Conservation (phyloP, 202 grass and related monocot genomes). For the Schoenoplectus triqueter region DNA sequence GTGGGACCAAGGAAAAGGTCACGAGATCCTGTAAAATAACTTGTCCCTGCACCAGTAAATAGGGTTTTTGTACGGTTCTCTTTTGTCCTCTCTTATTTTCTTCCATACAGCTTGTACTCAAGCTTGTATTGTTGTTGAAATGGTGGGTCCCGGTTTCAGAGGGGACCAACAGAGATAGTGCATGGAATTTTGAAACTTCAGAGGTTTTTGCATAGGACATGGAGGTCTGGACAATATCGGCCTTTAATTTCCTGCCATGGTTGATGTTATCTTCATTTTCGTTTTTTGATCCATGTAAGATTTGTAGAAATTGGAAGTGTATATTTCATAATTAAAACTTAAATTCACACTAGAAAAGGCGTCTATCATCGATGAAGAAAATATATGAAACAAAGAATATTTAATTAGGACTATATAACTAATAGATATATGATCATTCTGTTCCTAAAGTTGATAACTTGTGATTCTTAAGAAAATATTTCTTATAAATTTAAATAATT, state of each 20-base stretch:
- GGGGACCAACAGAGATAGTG: slow-evolving; percentile 31
- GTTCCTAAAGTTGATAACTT: no score
- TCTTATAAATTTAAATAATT: no score
- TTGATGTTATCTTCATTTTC: background rate
- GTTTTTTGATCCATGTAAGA: background rate
- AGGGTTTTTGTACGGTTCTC: background rate
- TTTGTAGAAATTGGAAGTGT: background rate
- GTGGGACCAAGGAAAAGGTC: slow-evolving; percentile 39
- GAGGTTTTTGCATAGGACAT: slow-evolving; percentile 4
- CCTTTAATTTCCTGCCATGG: slow-evolving; percentile 33
- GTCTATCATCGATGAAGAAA: no score
- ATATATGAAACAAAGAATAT: no score
- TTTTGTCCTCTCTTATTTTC: slow-evolving; percentile 14
- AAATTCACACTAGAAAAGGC: background rate
- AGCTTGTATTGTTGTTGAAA: slow-evolving; percentile 2
- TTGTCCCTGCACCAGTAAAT: slow-evolving; percentile 17
- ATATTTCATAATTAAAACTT: background rate
- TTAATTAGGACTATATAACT: no score
- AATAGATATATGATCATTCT: no score
- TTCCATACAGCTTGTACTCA: background rate
- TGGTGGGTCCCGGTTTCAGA: slow-evolving; percentile 32
- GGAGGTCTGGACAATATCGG: slow-evolving; percentile 29
- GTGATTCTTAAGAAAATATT: no score
- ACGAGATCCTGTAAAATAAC: slow-evolving; percentile 28
- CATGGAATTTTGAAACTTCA: slow-evolving; percentile 18